These are phyloP conservation scores for Juglanconis oblonga DNA, from an alignment of 2,329 filamentous ascomycete genomes.

Conservation along the genomic window DNA sequence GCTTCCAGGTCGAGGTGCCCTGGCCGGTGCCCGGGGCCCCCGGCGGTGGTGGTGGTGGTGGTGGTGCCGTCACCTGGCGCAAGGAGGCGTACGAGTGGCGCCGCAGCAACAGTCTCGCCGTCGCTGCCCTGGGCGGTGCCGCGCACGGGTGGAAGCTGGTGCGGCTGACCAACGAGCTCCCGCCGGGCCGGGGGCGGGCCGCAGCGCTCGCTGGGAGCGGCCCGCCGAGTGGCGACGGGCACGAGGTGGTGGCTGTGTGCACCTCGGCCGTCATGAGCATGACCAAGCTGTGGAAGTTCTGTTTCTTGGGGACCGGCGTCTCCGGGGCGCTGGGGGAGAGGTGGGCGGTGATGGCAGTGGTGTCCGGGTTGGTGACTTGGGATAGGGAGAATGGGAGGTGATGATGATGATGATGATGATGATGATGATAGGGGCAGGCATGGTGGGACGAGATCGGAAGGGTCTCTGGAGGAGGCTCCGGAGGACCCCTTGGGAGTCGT, in stretches of 20 bases:
- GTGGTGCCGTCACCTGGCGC: slow-evolving; percentile 7
- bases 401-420: too few relatives aligned
- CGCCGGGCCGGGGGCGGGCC: slow-evolving; percentile 9
- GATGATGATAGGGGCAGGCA: too few relatives aligned
- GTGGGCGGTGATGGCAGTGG: slow-evolving; percentile 42
- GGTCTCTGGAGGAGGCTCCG: too few relatives aligned
- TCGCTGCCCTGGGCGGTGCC: slow-evolving; percentile 30
- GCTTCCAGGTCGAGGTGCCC: slow-evolving; percentile 34
- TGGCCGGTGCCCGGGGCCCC: slow-evolving; percentile 9
- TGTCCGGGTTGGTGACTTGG: slow-evolving; percentile 34
- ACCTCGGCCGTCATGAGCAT: slow-evolving; percentile 27
- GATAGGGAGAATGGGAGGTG: slow-evolving; percentile 27
- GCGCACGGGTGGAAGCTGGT: slow-evolving; percentile 40
- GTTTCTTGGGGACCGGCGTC: slow-evolving; percentile 37
- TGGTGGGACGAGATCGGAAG: too few relatives aligned
- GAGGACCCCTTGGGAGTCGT: too few relatives aligned
- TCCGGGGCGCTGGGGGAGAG: slow-evolving; percentile 38
- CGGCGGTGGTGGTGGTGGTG: neutral
- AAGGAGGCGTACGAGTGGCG: slow-evolving; percentile 43
- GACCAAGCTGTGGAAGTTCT: slow-evolving; percentile 35
- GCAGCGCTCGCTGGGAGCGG: slow-evolving; percentile 16
- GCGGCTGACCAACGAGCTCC: slow-evolving; percentile 26
- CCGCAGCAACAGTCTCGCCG: slow-evolving; percentile 32
- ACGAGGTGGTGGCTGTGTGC: slow-evolving; percentile 42
- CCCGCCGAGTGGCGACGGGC: slow-evolving; percentile 30